Evolutionary conservation across 2,329 filamentous ascomycete genomes (phyloP).

Genomic region (Colletotrichum magnum): DNA sequence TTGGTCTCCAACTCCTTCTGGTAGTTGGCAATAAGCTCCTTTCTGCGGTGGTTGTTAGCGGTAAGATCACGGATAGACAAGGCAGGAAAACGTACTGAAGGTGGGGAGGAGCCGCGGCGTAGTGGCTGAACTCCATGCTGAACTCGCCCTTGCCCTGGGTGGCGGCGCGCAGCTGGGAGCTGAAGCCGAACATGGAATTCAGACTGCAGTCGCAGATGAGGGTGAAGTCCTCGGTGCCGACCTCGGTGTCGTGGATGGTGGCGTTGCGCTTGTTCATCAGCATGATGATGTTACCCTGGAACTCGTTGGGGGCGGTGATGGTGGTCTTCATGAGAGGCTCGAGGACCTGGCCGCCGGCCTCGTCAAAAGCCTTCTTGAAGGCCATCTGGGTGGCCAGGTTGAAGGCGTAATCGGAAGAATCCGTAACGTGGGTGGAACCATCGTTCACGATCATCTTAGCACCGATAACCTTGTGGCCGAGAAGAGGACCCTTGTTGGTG

Average conservation of each 20-base stretch:
- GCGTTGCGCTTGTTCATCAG: slow-evolving; percentile 97
- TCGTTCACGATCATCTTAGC: slow-evolving; percentile 94
- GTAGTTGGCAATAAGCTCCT: slow-evolving; percentile 72
- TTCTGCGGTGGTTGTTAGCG: slow-evolving; percentile 55
- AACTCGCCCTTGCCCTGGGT: slow-evolving; percentile 99
- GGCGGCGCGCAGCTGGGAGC: slow-evolving; percentile 88
- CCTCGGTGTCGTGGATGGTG: slow-evolving; percentile 95
- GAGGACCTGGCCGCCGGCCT: slow-evolving; percentile 85
- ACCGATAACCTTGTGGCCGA: slow-evolving; percentile 94
- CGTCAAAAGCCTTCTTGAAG: slow-evolving; percentile 92
- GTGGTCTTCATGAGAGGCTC: slow-evolving; percentile 99
- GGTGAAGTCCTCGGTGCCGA: slow-evolving; percentile 93
- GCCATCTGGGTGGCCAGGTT: slow-evolving; percentile 95
- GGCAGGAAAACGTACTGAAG: slow-evolving; percentile 78
- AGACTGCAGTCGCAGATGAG: slow-evolving; percentile 92
- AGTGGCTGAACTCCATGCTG: slow-evolving; percentile 98
- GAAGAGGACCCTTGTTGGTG: slow-evolving; percentile 88
- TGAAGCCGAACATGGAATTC: slow-evolving; percentile 99
- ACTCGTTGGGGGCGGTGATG: slow-evolving; percentile 95
- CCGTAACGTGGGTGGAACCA: slow-evolving; percentile 96
- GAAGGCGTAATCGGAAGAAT: slow-evolving; percentile 97
- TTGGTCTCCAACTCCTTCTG: slow-evolving; percentile 71
- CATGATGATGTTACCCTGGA: slow-evolving; percentile 96
- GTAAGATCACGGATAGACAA: not conserved
- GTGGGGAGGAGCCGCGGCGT: slow-evolving; percentile 87